Evolutionary conservation across 495 filamentous ascomycete species (phyloP), one percentile per base, ranked within the genome.

Genomic region (Evernia prunastri): DNA sequence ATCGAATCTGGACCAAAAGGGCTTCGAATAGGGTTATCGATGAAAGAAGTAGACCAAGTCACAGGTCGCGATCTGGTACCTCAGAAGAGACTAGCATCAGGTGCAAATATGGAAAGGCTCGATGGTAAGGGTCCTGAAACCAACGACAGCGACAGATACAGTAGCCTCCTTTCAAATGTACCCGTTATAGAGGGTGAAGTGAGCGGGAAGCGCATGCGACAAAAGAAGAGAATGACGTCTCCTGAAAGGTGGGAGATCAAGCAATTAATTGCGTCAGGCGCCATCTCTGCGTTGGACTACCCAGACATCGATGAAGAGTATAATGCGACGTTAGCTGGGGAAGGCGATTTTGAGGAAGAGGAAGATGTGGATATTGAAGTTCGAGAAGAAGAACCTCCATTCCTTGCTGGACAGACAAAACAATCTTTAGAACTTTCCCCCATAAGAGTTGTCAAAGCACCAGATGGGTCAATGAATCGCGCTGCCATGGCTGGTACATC

Each of bases 361-460:
- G 91, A 97, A 76, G 94, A 98, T 73, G 82, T 97, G 12, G 94
- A 98, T 74, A 98, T 98, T 67, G 94, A 98, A 74, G 89, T 98
- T 54, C 82, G 86, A 70, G 95, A 97, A 65, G 95, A 97, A 69
- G 94, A 98, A 69, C 94, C 94, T 18, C 95, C 95, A 0, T 98
- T 98, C 80, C 75, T 98, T 51, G 90, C 91, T 12, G 94, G 94
- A 2, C 95, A 97, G 76, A 98, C 94, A 3, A 96, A 96, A 70
- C 92, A 96, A 73, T 93, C 89, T 25, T 81, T 97, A 13, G 95
- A 97, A 71, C 76, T 98, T 13, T 96, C 92, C 10, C 94, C 94
- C 4, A 97, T 98, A 65, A 81, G 94, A 70, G 91, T 98, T 17
- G 89, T 98, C 67, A 98, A 98, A 75, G 94, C 95, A 3, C 94